A percentile compares a stretch with the other conserved stretches of the same genome.
These are phyloP conservation scores for Chlorella sp. DNA, from an alignment of 139 green algal species.

Conservation along the genomic window DNA sequence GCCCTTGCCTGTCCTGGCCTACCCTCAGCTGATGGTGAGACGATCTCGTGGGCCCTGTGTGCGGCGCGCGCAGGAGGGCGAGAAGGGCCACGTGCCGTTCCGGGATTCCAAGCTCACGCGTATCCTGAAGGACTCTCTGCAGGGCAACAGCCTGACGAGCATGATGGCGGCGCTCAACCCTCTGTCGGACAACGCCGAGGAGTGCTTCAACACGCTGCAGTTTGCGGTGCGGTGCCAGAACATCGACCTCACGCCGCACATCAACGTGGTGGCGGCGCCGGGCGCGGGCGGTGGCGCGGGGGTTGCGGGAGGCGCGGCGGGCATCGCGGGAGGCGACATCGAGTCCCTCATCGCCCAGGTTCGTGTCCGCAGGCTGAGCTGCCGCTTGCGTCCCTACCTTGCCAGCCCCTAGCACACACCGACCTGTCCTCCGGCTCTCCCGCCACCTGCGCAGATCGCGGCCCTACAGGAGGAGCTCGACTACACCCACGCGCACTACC, in stretches of 20 bases:
- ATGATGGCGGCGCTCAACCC: constrained; percentile 40
- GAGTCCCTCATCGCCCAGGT: neutral
- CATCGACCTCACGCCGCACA: constrained; percentile 14
- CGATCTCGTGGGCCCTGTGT: neutral
- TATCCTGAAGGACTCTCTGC: constrained; percentile 44
- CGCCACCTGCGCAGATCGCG: constrained; percentile 14
- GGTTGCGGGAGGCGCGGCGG: constrained; percentile 3
- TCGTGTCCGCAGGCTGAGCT: too few relatives aligned
- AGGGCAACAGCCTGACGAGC: constrained; percentile 25
- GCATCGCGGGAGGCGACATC: neutral
- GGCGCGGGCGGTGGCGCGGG: neutral
- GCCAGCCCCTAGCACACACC: too few relatives aligned
- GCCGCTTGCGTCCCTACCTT: too few relatives aligned
- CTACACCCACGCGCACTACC: constrained; percentile 46
- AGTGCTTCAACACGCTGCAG: constrained; percentile 43
- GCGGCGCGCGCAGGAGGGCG: neutral
- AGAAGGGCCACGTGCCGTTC: constrained; percentile 42
- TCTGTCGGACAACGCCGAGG: constrained; percentile 24
- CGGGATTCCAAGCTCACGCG: constrained; percentile 57
- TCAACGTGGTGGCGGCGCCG: constrained; percentile 26
- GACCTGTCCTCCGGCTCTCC: too few relatives aligned
- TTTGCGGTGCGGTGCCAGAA: constrained; percentile 36
- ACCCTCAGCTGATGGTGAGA: neutral
- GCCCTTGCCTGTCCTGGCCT: too few relatives aligned
- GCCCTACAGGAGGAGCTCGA: constrained; percentile 43